Evolutionary conservation across 78 protist genomes (phyloP), one percentile per base, ranked within the genome.

Genomic region (Dictyostelium intermedium): DNA sequence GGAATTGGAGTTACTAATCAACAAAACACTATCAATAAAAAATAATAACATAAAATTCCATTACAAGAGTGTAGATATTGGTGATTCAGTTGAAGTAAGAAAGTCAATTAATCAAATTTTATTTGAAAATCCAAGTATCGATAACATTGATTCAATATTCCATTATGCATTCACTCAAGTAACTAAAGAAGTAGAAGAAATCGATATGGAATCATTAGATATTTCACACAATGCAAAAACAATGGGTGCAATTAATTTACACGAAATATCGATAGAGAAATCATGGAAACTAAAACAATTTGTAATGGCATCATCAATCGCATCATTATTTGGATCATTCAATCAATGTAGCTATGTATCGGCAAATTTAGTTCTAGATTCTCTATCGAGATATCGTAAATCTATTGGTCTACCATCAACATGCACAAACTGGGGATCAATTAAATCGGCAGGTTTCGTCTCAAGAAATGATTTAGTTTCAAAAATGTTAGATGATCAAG

Each of bases 301-400:
- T 56, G 61, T 97, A 34, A 34, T 95, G 27, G 74, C 78, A 23
- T 95, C 97, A 6, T 87, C 96, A 11, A 45, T 95, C 23, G 83
- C 61, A 14, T 47, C 87, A 9, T 39, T 83, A 8, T 61, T 89
- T 4, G 96, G 96, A 2, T 34, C 83, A 37, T 39, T 37, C 10
- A 92, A 85, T 32, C 97, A 95, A 79, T 72, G 95, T 30, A n/a
- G 80, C 45, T 97, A 97, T 84, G 82, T 95, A 4, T 89, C 95
- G 1, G 96, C 97, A 66, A 95, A 95, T 93, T 60, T 86, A 20
- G 92, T 92, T n/a, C 86, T 95, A 3, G 97, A 95, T 30, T 39
- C 89, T 25, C 25, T 95, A 16, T 82, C 95, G 27, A 60, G 53
- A 50, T 77, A 27, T 34, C 82, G 98, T 39, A 34, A 80, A 20